phyloP scores from a whole-genome alignment of 2,329 filamentous ascomycete genomes.

The Akanthomyces uredinophilus region DNA sequence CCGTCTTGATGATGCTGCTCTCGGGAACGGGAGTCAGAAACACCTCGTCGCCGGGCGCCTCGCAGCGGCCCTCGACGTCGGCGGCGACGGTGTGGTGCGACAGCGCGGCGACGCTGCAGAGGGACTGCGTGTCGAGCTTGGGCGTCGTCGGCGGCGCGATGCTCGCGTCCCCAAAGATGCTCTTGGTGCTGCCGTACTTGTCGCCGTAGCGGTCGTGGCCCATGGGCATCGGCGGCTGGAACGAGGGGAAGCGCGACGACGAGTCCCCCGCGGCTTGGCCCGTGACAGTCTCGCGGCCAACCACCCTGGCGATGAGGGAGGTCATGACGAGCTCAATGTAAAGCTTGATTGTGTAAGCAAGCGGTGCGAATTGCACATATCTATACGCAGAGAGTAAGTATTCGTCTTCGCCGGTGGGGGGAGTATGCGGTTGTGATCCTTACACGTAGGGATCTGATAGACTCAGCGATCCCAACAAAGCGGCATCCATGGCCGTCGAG shows the following conservation, averaged over 20 bases:
- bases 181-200: constrained; percentile 9
- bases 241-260: background rate
- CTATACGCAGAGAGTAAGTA: background rate
- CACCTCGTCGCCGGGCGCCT: constrained; percentile 1
- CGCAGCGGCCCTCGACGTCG: constrained; percentile 6
- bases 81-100: background rate
- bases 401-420: no score
- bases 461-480: constrained; percentile 22
- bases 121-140: background rate
- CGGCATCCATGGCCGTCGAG: constrained; percentile 43
- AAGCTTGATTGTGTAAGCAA: constrained; percentile 15
- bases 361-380: constrained; percentile 16
- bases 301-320: constrained; percentile 14
- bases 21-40: background rate
- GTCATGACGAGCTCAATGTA: constrained; percentile 16
- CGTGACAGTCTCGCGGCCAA: constrained; percentile 5
- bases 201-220: background rate
- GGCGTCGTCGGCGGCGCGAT: background rate
- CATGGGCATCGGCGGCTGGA: background rate
- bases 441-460: constrained; percentile 15
- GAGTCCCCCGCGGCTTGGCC: background rate
- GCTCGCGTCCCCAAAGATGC: constrained; percentile 3
- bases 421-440: background rate
- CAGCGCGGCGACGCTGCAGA: background rate
- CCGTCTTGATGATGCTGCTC: constrained; percentile 10